Percentiles rank a stretch among this genome's conserved stretches.
These are phyloP conservation scores for Paecilomyces sp. DNA, from an alignment of 2,329 filamentous ascomycete genomes.

Conservation along the genomic window DNA sequence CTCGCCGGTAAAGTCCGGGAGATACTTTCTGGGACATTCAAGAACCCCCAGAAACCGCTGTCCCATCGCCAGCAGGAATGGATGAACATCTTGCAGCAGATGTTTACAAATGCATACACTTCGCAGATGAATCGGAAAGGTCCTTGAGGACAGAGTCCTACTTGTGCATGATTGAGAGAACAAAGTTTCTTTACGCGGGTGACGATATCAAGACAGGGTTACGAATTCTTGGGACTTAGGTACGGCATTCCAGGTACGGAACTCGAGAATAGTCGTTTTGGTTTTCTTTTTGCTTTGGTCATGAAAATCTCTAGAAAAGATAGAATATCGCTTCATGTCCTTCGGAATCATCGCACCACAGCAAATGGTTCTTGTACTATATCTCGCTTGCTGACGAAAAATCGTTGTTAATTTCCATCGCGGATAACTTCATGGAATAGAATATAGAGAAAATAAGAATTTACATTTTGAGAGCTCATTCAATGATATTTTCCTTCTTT, in stretches of 20 bases:
- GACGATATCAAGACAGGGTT: not conserved
- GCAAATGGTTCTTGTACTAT: not conserved
- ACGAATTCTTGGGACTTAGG: not conserved
- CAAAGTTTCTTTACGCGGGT: not conserved
- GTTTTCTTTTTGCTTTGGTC: not conserved
- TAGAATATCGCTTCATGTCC: not conserved
- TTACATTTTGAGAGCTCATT: no score
- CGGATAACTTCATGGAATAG: no score
- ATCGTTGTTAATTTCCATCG: no score
- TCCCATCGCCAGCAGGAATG: constrained; percentile 63
- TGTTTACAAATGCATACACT: constrained; percentile 45
- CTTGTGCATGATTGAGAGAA: not conserved
- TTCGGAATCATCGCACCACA: no score
- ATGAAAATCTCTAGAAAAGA: not conserved
- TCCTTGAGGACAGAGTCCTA: not conserved
- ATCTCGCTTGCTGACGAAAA: not conserved
- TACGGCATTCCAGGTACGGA: not conserved
- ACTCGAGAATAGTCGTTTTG: not conserved
- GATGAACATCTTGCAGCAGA: constrained; percentile 66
- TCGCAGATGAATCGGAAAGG: not conserved
- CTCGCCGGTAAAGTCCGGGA: constrained; percentile 68
- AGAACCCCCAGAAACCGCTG: constrained; percentile 31
- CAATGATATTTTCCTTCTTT: no score
- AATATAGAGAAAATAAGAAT: no score
- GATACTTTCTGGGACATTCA: constrained; percentile 63